Conservation (phyloP, 1,139 yeast genomes). For the Torulaspora globosa region DNA sequence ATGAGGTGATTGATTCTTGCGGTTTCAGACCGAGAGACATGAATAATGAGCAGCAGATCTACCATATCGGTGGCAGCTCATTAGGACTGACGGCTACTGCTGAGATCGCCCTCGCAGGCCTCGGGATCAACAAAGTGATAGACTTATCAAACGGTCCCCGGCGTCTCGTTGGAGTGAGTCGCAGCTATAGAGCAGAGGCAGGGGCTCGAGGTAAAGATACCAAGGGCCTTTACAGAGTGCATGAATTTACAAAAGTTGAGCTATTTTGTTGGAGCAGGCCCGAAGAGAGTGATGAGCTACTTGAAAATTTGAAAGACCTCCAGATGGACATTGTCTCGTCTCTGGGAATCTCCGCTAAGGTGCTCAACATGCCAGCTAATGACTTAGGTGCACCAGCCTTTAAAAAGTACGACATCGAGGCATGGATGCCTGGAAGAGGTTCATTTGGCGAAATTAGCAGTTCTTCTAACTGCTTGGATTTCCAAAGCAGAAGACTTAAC, state of each 20-base stretch:
- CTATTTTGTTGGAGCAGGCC: slow-evolving; percentile 71
- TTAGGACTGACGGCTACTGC: slow-evolving; percentile 89
- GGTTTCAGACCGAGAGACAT: slow-evolving; percentile 94
- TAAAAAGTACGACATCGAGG: slow-evolving; percentile 90
- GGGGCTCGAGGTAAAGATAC: slow-evolving; percentile 96
- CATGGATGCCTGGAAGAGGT: slow-evolving; percentile 98
- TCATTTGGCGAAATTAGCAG: slow-evolving; percentile 92
- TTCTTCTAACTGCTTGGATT: slow-evolving; percentile 88
- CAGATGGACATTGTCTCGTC: slow-evolving; percentile 62
- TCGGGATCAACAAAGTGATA: slow-evolving; percentile 46
- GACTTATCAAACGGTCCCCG: slow-evolving; percentile 33
- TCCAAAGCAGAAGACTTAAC: slow-evolving; percentile 78
- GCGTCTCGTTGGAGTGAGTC: slow-evolving; percentile 73
- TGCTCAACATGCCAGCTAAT: slow-evolving; percentile 81
- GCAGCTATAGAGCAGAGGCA: slow-evolving; percentile 94
- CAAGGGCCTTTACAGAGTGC: slow-evolving; percentile 88
- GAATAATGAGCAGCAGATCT: slow-evolving; percentile 82
- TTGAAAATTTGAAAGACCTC: slow-evolving; percentile 58
- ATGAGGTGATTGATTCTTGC: slow-evolving; percentile 78
- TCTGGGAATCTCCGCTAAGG: slow-evolving; percentile 75
- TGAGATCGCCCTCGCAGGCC: slow-evolving; percentile 88
- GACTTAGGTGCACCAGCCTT: slow-evolving; percentile 94
- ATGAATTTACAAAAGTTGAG: slow-evolving; percentile 97
- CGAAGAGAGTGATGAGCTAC: slow-evolving; percentile 45
- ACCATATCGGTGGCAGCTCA: slow-evolving; percentile 48